Conservation (phyloP, 2,329 filamentous ascomycete genomes). For the Neobulgaria alba region DNA sequence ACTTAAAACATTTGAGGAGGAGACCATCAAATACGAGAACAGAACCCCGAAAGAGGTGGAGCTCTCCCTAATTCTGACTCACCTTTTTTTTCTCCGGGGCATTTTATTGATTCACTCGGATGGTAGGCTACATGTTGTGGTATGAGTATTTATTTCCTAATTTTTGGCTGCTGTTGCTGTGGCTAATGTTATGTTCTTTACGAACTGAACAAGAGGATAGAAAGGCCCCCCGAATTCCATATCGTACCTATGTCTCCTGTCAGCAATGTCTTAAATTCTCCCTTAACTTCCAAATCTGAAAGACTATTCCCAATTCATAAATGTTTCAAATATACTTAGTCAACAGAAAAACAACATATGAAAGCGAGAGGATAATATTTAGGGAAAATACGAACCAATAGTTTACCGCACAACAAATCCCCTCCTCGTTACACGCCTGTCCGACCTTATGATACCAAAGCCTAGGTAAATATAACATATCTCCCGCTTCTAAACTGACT, state of each 20-base stretch:
- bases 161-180: background rate
- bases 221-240: conserved; percentile 67
- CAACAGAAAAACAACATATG: no score
- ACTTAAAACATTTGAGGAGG: no score
- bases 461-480: conserved; percentile 75
- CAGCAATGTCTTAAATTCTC: conserved; percentile 3
- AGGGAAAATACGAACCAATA: no score
- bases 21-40: no score
- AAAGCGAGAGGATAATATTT: no score
- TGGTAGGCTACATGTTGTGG: background rate
- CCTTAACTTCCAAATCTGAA: background rate
- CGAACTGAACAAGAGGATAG: conserved; percentile 40
- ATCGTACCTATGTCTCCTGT: conserved; percentile 58
- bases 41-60: no score
- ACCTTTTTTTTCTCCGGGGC: no score
- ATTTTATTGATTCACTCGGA: background rate
- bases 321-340: no score
- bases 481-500: conserved; percentile 63
- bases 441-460: conserved; percentile 83
- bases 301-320: no score
- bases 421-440: conserved; percentile 59
- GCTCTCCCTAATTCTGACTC: no score
- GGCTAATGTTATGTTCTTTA: conserved; percentile 15
- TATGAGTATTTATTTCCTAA: background rate
- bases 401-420: conserved; percentile 70